Evolutionary conservation across 1,284 basidiomycete species (phyloP), one percentile per base, ranked within the genome.

Genomic region (Pisolithus thermaeus): DNA sequence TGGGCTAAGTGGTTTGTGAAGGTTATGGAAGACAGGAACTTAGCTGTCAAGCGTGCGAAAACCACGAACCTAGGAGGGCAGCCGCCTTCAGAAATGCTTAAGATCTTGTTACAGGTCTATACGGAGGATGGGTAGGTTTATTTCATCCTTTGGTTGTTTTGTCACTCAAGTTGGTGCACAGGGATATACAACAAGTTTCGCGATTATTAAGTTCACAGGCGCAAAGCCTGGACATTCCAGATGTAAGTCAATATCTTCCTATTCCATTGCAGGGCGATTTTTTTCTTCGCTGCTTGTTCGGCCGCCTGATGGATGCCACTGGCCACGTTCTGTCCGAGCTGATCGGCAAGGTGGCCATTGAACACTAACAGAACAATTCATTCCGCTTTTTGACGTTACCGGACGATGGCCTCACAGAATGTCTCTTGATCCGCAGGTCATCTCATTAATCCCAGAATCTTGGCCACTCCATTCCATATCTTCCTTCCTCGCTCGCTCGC

Each of bases 181-280:
- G 79, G 52, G 74, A 75, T 51, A 62, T 68, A 1, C 77, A 75
- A 14, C 79, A 80, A 22, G 81, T 87, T 0, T 78, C 87, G 3
- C 75, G 75, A 35, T 69, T 95, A 23, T 71, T 96, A 20, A 85
- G 87, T 61, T 81, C 91, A 1, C 92, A 93, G 64, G 87, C 85
- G 2, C 75, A 83, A 55, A 86, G 85, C 60, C 73, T 95, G 32
- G 89, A 94, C 60, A 77, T 83, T 2, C 59, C 83, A 14, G 87
- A 92, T 63, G 90, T 93, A 60, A 60, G 81, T 70, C 18, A 23
- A 35, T 35, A 3, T 14, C 12, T 35, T 35, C 14, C 12, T 35
- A 2, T 35, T 35, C 12, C 32, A 12, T 14, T 12, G 32, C 4
- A 14, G 12, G 32, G 32, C 32, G 14, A 35, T 16, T 35, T 12